Evolutionary conservation across 2,329 filamentous ascomycete genomes (phyloP).

Genomic region (Rutstroemia sp.): DNA sequence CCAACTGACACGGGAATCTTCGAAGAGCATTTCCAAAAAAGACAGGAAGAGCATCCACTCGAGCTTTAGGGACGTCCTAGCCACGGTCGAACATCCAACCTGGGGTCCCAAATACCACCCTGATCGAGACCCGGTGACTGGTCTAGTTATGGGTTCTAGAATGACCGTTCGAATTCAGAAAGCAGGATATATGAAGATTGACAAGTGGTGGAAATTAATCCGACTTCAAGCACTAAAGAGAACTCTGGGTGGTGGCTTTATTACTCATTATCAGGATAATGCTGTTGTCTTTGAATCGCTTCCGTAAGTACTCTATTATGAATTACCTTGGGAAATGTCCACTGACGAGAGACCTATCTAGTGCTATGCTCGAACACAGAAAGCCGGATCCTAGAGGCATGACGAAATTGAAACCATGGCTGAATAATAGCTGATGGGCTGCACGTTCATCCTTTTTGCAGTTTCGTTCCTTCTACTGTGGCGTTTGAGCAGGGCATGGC

Average conservation of each 20-base stretch:
- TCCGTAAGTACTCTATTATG: constrained; percentile 31
- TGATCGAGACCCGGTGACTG: constrained; percentile 53
- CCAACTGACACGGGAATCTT: constrained; percentile 51
- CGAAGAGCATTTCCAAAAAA: constrained; percentile 56
- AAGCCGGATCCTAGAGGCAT: too few species aligned
- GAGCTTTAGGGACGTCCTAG: constrained; percentile 58
- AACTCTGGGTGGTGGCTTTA: constrained; percentile 53
- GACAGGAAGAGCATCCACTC: constrained; percentile 60
- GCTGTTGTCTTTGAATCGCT: constrained; percentile 52
- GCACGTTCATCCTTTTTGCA: too few species aligned
- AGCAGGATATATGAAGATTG: constrained; percentile 54
- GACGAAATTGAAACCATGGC: too few species aligned
- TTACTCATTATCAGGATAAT: constrained; percentile 56
- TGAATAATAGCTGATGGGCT: too few species aligned
- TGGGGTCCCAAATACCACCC: constrained; percentile 60
- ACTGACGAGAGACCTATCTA: background rate
- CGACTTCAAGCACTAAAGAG: constrained; percentile 54
- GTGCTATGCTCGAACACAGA: too few species aligned
- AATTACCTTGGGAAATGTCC: background rate
- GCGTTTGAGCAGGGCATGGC: too few species aligned
- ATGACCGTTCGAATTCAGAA: constrained; percentile 53
- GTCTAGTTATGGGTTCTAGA: constrained; percentile 52
- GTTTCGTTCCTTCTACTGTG: too few species aligned
- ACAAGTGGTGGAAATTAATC: constrained; percentile 68
- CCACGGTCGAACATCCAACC: constrained; percentile 58